A percentile compares a stretch with the other conserved stretches of the same genome.
Evolutionary conservation across 306 rosid genomes (phyloP).

Genomic region (Quercus glauca): DNA sequence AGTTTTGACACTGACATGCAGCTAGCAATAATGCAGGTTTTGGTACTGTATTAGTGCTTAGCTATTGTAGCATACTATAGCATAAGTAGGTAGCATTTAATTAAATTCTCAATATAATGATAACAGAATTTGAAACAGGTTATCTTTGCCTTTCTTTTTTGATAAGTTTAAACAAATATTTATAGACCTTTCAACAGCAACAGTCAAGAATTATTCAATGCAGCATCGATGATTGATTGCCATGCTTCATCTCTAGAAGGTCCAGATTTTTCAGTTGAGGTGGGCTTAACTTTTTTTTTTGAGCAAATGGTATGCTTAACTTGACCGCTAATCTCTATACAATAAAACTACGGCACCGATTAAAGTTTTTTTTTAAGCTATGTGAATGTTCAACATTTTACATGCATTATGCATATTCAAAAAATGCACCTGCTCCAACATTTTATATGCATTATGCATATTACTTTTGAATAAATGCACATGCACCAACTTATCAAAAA

Average conservation of each 20-base stretch:
- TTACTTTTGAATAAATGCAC: too few relatives aligned
- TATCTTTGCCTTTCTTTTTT: not conserved
- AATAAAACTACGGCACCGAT: too few relatives aligned
- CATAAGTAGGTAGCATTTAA: too few relatives aligned
- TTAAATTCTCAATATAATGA: too few relatives aligned
- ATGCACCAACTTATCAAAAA: too few relatives aligned
- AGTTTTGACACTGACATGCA: not conserved
- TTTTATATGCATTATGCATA: too few relatives aligned
- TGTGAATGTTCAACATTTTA: not conserved
- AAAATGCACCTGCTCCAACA: too few relatives aligned
- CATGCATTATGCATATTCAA: not conserved
- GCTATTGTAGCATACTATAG: too few relatives aligned
- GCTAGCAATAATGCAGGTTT: not conserved
- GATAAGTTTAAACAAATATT: not conserved
- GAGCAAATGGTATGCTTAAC: too few relatives aligned
- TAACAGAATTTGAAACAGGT: not conserved
- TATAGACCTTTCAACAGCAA: not conserved
- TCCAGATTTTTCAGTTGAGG: slow-evolving; percentile 7
- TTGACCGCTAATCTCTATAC: too few relatives aligned
- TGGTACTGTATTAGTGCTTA: not conserved
- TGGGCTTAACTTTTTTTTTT: not conserved
- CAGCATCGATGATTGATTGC: not conserved
- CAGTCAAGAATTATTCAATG: not conserved
- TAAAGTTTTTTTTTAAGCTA: not conserved
- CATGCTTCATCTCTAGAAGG: slow-evolving; percentile 11